Evolutionary conservation across 768 basidiomycete species (phyloP).

Genomic region (Mycena galericulata): DNA sequence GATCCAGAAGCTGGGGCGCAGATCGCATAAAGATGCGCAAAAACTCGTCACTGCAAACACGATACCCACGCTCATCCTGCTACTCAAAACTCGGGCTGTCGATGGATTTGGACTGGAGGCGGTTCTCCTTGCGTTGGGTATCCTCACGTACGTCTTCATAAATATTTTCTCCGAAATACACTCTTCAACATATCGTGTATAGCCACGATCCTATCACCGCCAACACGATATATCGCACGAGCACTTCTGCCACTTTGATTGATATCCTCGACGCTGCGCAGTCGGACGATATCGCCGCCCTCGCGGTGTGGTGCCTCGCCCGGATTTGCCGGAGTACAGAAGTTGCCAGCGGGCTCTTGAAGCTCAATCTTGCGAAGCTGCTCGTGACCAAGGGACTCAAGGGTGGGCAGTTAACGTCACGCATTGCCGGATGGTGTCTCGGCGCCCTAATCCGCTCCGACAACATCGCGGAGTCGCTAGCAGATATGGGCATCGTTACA

Average conservation of each 20-base stretch:
- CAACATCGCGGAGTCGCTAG: slow-evolving; percentile 38
- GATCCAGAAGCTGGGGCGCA: slow-evolving; percentile 35
- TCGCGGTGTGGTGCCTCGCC: slow-evolving; percentile 41
- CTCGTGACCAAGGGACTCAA: slow-evolving; percentile 37
- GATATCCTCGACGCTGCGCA: slow-evolving; percentile 37
- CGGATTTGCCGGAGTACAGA: slow-evolving; percentile 40
- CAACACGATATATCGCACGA: slow-evolving; percentile 43
- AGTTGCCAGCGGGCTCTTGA: slow-evolving; percentile 41
- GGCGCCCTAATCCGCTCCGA: slow-evolving; percentile 39
- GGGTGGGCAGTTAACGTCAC: slow-evolving; percentile 31
- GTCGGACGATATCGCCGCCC: slow-evolving; percentile 37
- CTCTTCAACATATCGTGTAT: background rate
- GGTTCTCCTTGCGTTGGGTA: slow-evolving; percentile 39
- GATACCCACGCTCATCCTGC: slow-evolving; percentile 37
- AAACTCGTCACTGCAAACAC: slow-evolving; percentile 43
- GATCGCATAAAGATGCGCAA: slow-evolving; percentile 41
- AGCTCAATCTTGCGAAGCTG: slow-evolving; percentile 32
- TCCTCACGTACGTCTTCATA: slow-evolving; percentile 39
- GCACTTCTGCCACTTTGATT: slow-evolving; percentile 38
- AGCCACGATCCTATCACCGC: slow-evolving; percentile 41
- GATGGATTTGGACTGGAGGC: slow-evolving; percentile 38
- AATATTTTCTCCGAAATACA: background rate
- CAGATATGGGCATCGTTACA: slow-evolving; percentile 28
- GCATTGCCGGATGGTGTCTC: slow-evolving; percentile 40
- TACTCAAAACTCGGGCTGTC: slow-evolving; percentile 42